Percentiles rank a stretch among this genome's conserved stretches.
Evolutionary conservation across 805 yeast species (phyloP).

Genomic region (Yarrowia osloensis): DNA sequence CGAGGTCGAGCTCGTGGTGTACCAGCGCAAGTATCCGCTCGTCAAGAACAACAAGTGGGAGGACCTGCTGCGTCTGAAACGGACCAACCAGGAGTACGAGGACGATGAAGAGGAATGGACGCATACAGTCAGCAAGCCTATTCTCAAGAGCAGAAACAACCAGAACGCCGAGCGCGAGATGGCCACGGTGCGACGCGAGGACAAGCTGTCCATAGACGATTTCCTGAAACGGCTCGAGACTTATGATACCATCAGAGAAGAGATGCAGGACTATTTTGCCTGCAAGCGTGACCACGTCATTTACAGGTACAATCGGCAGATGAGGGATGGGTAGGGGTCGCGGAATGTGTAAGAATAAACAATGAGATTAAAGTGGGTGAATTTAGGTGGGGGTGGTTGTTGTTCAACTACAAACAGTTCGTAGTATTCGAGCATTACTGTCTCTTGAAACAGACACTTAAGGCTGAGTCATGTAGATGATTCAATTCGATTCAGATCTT

Average conservation of each 20-base stretch:
- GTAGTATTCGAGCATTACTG: too few relatives aligned
- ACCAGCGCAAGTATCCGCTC: slow-evolving; percentile 15
- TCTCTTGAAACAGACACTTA: too few relatives aligned
- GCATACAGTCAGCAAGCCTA: slow-evolving; percentile 1
- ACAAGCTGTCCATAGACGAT: not conserved
- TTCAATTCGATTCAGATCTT: too few relatives aligned
- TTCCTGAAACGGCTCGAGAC: slow-evolving; percentile 1
- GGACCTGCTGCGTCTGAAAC: slow-evolving; percentile 6
- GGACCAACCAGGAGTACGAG: not conserved
- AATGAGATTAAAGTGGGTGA: too few relatives aligned
- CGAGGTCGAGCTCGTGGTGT: slow-evolving; percentile 5
- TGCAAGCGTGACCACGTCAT: not conserved
- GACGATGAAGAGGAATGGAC: not conserved
- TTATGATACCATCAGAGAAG: slow-evolving; percentile 15
- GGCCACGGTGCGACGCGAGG: not conserved
- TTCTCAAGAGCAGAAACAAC: slow-evolving; percentile 31
- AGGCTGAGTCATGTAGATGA: too few relatives aligned
- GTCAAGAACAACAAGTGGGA: not conserved
- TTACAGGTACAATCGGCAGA: not conserved
- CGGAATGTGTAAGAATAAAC: not conserved
- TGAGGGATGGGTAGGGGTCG: not conserved
- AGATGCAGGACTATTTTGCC: slow-evolving; percentile 18
- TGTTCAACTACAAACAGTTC: too few relatives aligned
- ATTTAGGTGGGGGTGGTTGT: not conserved
- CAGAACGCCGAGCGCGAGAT: slow-evolving; percentile 26